Conservation (phyloP, 768 basidiomycete genomes). For the Nidularia pulvinata region DNA sequence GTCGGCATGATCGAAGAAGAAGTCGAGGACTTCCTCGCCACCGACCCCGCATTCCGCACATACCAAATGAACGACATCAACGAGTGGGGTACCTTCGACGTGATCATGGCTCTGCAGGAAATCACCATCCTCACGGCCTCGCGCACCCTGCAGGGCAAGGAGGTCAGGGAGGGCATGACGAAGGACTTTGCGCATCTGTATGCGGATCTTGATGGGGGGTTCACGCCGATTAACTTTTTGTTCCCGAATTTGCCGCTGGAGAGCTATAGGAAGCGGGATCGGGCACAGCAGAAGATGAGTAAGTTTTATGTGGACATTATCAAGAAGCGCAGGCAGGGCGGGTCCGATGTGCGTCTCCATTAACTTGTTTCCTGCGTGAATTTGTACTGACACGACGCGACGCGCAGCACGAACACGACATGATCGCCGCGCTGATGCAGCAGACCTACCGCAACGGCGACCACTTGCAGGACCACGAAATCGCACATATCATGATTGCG, state of each 20-base stretch:
- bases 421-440: constrained; percentile 86
- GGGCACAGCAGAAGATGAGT: constrained; percentile 91
- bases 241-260: constrained; percentile 93
- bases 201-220: constrained; percentile 92
- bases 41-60: constrained; percentile 60
- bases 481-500: constrained; percentile 98
- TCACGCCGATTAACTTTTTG: constrained; percentile 94
- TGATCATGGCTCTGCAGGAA: constrained; percentile 72
- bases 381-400: background rate
- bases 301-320: constrained; percentile 92
- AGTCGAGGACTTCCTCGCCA: constrained; percentile 67
- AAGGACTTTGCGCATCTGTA: constrained; percentile 85
- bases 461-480: constrained; percentile 81
- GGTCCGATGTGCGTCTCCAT: constrained; percentile 27
- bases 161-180: constrained; percentile 80
- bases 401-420: constrained; percentile 72
- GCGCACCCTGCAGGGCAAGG: constrained; percentile 90
- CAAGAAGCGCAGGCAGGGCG: constrained; percentile 59
- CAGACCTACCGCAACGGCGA: constrained; percentile 86
- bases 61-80: constrained; percentile 67
- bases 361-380: background rate
- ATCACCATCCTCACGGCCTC: constrained; percentile 96
- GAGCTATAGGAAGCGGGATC: constrained; percentile 87
- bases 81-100: constrained; percentile 82
- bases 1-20: constrained; percentile 79